Conservation (phyloP, 192 early-diverging fungal genomes). For the Podila minutissima region DNA sequence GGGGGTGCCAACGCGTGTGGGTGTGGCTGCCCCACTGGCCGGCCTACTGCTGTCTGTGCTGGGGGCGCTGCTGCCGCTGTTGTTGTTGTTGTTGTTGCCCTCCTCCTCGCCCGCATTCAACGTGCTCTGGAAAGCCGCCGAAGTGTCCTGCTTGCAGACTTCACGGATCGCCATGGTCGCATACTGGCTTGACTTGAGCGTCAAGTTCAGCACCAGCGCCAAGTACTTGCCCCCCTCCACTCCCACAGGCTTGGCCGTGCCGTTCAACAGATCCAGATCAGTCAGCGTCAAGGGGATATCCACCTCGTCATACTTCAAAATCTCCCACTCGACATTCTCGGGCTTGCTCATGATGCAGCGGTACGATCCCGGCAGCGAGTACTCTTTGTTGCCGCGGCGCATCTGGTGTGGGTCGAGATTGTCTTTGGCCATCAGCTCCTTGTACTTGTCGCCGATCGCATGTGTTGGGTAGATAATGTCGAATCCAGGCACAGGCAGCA, state of each 20-base stretch:
- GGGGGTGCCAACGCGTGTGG: too few species aligned
- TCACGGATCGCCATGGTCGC: slow-evolving; percentile 99
- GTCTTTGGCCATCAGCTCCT: slow-evolving; percentile 76
- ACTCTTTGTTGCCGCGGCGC: slow-evolving; percentile 60
- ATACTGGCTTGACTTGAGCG: slow-evolving; percentile 85
- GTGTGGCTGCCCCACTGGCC: too few species aligned
- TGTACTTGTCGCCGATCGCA: slow-evolving; percentile 71
- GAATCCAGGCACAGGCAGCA: slow-evolving; percentile 91
- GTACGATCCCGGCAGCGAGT: slow-evolving; percentile 73
- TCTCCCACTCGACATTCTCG: slow-evolving; percentile 66
- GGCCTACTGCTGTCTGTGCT: too few species aligned
- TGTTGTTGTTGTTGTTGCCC: too few species aligned
- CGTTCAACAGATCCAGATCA: slow-evolving; percentile 70
- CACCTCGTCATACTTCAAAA: slow-evolving; percentile 74
- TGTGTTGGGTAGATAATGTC: slow-evolving; percentile 84
- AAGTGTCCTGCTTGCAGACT: slow-evolving; percentile 75
- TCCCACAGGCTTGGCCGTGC: slow-evolving; percentile 35
- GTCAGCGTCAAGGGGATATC: slow-evolving; percentile 64
- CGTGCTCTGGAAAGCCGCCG: slow-evolving; percentile 59
- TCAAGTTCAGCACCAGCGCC: slow-evolving; percentile 82
- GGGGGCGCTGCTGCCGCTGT: too few species aligned
- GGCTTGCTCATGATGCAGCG: slow-evolving; percentile 70
- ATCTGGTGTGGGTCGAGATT: slow-evolving; percentile 74
- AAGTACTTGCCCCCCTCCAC: slow-evolving; percentile 69
- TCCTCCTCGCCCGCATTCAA: slow-evolving; percentile 14